A percentile compares a stretch with the other conserved stretches of the same genome.
Conservation (phyloP, 2,329 filamentous ascomycete species). For the Sporothrix dimorphospora region DNA sequence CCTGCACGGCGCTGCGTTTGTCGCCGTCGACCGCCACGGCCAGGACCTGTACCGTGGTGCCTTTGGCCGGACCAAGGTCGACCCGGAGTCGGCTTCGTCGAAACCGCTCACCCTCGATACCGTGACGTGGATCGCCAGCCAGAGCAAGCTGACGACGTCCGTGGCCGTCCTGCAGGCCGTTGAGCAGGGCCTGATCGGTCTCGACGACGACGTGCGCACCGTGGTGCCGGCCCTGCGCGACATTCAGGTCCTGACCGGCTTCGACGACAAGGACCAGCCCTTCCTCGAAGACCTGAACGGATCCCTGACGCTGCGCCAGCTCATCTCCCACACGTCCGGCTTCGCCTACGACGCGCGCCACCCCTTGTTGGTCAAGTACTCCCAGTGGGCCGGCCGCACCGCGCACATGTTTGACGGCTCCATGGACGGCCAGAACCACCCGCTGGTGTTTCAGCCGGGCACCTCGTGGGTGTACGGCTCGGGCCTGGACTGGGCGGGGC, state of each 20-base stretch:
- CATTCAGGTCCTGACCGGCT: neutral
- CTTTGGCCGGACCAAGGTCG: neutral
- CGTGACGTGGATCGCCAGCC: slow-evolving; percentile 21
- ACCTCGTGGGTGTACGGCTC: slow-evolving; percentile 54
- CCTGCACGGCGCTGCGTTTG: slow-evolving; percentile 10
- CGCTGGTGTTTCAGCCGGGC: slow-evolving; percentile 56
- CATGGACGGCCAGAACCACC: slow-evolving; percentile 35
- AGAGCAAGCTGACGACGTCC: slow-evolving; percentile 23
- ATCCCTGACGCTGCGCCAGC: neutral
- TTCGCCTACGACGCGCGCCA: neutral
- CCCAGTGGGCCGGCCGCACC: neutral
- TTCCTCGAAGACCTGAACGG: neutral
- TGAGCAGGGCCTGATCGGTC: neutral
- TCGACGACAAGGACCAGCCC: neutral
- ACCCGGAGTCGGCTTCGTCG: neutral
- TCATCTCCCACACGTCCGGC: neutral
- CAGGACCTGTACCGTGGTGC: slow-evolving; percentile 4
- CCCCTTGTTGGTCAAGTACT: neutral
- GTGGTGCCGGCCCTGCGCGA: slow-evolving; percentile 26
- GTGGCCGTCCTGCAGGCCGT: slow-evolving; percentile 12
- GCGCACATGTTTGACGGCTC: slow-evolving; percentile 3
- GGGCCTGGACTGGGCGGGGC: slow-evolving; percentile 57
- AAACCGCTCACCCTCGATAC: neutral
- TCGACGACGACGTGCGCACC: slow-evolving; percentile 11
- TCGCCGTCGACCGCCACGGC: neutral